phyloP scores from a whole-genome alignment of 148 eudicot species.

The Chenopodium berlandieri region DNA sequence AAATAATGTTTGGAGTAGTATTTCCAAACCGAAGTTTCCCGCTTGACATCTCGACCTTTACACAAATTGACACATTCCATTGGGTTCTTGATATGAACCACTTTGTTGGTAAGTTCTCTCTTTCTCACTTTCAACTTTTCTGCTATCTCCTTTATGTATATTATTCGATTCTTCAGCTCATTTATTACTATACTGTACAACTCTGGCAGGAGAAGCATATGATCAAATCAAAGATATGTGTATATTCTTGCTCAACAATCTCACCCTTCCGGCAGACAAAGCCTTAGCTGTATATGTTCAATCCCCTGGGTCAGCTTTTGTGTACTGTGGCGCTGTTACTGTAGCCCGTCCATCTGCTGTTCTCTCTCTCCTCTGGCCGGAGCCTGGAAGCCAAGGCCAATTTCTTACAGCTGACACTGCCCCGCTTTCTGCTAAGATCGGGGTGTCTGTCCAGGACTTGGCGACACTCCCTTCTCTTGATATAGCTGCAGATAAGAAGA shows the following conservation, averaged over 20 bases:
- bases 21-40: conserved; percentile 96
- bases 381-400: conserved; percentile 50
- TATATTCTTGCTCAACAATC: conserved; percentile 76
- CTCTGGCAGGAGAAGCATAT: conserved; percentile 63
- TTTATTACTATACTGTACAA: neutral
- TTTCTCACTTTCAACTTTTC: neutral
- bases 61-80: conserved; percentile 88
- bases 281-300: conserved; percentile 95
- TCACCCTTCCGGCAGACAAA: conserved; percentile 84
- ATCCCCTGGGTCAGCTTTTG: conserved; percentile 84
- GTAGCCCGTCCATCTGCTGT: conserved; percentile 88
- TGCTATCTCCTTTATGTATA: neutral
- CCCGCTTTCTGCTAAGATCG: conserved; percentile 81
- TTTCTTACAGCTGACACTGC: conserved; percentile 57
- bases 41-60: conserved; percentile 78
- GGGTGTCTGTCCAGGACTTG: conserved; percentile 83
- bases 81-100: conserved; percentile 95
- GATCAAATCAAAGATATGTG: conserved; percentile 75
- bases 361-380: conserved; percentile 78
- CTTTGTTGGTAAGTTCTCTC: conserved; percentile 53
- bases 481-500: conserved; percentile 70
- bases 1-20: conserved; percentile 78
- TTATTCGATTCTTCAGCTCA: neutral
- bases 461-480: conserved; percentile 69
- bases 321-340: conserved; percentile 90